phyloP scores from a whole-genome alignment of 2,329 filamentous ascomycete genomes.

The Graphilbum ipis-grandicollis region DNA sequence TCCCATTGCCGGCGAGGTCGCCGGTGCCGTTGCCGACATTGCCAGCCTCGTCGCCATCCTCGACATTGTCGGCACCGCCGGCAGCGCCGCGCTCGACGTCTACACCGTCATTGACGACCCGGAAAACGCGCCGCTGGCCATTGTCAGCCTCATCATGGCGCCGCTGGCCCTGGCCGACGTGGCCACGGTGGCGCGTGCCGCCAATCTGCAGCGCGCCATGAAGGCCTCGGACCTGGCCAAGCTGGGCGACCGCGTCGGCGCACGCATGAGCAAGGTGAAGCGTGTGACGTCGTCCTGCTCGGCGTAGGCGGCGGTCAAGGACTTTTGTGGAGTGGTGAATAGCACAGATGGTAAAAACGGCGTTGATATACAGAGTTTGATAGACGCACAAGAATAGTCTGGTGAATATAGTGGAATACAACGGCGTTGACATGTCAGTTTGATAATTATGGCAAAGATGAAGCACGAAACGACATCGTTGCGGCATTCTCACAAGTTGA shows the following conservation, averaged over 20 bases:
- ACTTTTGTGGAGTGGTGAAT: too few species aligned
- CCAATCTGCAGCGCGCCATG: slow-evolving; percentile 1
- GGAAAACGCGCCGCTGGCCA: slow-evolving; percentile 7
- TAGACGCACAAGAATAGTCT: too few species aligned
- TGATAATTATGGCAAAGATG: too few species aligned
- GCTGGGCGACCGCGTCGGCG: slow-evolving; percentile 1
- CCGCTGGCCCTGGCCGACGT: slow-evolving; percentile 8
- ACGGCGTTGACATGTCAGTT: too few species aligned
- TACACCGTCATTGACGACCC: slow-evolving; percentile 7
- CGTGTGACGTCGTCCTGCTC: neutral
- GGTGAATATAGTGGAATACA: too few species aligned
- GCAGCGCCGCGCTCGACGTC: slow-evolving; percentile 6
- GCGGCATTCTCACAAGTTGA: too few species aligned
- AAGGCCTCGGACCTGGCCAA: neutral
- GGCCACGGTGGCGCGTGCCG: slow-evolving; percentile 3
- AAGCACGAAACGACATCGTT: too few species aligned
- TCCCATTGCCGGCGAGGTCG: slow-evolving; percentile 9
- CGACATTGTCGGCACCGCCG: neutral
- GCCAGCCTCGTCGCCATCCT: slow-evolving; percentile 1
- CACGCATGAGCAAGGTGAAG: neutral
- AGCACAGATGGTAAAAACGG: too few species aligned
- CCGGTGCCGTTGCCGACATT: neutral
- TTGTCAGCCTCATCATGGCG: slow-evolving; percentile 7
- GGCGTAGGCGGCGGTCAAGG: neutral
- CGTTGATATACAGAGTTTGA: too few species aligned